These are phyloP conservation scores for Ophiostoma pallidulum DNA, from an alignment of 2,329 filamentous ascomycete genomes.

Conservation along the genomic window DNA sequence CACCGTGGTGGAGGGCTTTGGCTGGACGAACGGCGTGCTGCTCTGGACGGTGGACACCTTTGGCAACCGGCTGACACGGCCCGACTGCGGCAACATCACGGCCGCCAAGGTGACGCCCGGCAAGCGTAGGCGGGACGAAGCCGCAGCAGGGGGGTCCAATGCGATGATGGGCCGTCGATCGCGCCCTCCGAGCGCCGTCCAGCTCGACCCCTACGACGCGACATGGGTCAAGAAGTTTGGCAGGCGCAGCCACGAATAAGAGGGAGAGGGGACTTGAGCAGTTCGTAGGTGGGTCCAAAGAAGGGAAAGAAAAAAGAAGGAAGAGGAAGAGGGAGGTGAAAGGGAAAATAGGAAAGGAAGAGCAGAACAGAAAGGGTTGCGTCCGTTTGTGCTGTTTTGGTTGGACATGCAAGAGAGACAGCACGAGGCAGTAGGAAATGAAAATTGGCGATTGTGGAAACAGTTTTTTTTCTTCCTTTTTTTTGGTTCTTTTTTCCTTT, in stretches of 20 bases:
- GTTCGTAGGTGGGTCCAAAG: neutral
- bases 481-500: too few species aligned
- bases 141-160: neutral
- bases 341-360: too few species aligned
- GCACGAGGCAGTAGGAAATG: too few species aligned
- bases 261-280: neutral
- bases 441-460: too few species aligned
- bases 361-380: too few species aligned
- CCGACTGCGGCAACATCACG: slow-evolving; percentile 44
- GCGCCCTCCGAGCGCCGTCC: slow-evolving; percentile 31
- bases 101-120: slow-evolving; percentile 28
- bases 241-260: neutral
- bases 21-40: slow-evolving; percentile 60
- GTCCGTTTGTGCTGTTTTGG: neutral
- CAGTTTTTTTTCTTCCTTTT: too few species aligned
- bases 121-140: slow-evolving; percentile 21
- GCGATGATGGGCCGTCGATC: neutral
- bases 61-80: slow-evolving; percentile 42
- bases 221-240: slow-evolving; percentile 40
- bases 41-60: slow-evolving; percentile 59
- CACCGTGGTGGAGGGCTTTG: slow-evolving; percentile 59
- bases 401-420: slow-evolving; percentile 1
- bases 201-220: slow-evolving; percentile 38
- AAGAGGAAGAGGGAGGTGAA: too few species aligned
- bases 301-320: neutral